Evolutionary conservation across 140 eudicot species (phyloP), one percentile per base, ranked within the genome.

Genomic region (Ambrosia hybrid): DNA sequence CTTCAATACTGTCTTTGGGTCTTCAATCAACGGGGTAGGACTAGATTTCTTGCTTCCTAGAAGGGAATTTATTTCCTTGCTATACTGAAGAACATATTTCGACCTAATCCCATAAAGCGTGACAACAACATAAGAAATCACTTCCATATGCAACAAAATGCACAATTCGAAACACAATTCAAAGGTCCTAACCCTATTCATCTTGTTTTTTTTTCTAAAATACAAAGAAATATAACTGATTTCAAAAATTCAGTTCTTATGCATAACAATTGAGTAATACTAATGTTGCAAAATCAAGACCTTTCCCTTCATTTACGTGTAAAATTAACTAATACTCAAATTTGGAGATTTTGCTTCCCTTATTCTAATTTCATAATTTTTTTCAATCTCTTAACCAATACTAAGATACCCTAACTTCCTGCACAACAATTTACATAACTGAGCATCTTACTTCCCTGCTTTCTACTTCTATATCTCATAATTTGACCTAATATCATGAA

Each of bases 31-130:
- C 10, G 88, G 33, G 55, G 65, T 53, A 76, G 85, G 80, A 51
- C 64, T 68, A 26, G 82, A 68, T 73, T 82, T 81, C 46, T 73
- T 72, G 81, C 55, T 65, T 57, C 92, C 95, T 80, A 95, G 84
- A 66, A 95, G 90, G 58, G 90, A 86, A 59, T 85, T 88, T 67
- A 95, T 95, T 66, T 88, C 96, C 78, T 76, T 86, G 86, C 97
- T 88, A 83, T 95, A 95, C 86, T 88, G 96, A 39, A 85, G 83
- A 51, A 91, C 88, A 66, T 83, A 83, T 62, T 83, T 90, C 78
- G 85, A 88, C 97, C 99, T 95, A 78, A 51, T 62, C 8, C 45
- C 41, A 74, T 34, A 12, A 59, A 66, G 52, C 46, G 67, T 38
- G 8, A 34, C 14, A 37, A 65, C 53, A 76, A 68, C 26, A 36